Conservation (phyloP, 768 basidiomycete genomes). For the Tricholoma flavovirens region DNA sequence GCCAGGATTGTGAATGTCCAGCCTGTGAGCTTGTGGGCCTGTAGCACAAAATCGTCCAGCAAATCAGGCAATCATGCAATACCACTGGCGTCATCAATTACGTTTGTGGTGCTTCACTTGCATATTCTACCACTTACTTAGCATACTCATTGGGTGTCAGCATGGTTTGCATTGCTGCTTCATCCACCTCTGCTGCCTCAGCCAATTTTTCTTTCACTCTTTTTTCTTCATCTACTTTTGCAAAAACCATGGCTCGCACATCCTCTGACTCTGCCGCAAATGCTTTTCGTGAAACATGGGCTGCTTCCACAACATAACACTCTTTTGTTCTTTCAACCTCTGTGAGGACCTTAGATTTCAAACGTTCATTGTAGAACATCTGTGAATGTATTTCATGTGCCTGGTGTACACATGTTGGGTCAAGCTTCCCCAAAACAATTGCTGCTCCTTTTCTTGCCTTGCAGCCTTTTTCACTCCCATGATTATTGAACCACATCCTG, state of each 20-base stretch:
- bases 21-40: too few relatives aligned
- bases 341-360: background rate
- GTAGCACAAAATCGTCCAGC: too few relatives aligned
- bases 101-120: background rate
- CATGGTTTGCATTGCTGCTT: too few relatives aligned
- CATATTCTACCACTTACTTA: too few relatives aligned
- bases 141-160: too few relatives aligned
- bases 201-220: background rate
- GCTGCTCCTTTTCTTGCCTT: background rate
- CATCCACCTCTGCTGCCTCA: too few relatives aligned
- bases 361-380: too few relatives aligned
- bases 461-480: background rate
- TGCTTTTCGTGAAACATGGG: background rate
- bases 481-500: slow-evolving; percentile 7
- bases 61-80: too few relatives aligned
- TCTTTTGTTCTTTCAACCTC: background rate
- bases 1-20: too few relatives aligned
- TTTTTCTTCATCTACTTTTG: slow-evolving; percentile 1
- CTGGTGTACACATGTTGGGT: background rate
- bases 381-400: too few relatives aligned
- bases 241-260: slow-evolving; percentile 1
- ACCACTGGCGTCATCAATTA: background rate
- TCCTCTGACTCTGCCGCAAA: slow-evolving; percentile 4
- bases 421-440: background rate
- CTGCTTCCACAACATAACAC: background rate